Percentiles rank a stretch among this genome's conserved stretches.
Evolutionary conservation across 768 basidiomycete genomes (phyloP).

Genomic region (Termitomyces sp.): DNA sequence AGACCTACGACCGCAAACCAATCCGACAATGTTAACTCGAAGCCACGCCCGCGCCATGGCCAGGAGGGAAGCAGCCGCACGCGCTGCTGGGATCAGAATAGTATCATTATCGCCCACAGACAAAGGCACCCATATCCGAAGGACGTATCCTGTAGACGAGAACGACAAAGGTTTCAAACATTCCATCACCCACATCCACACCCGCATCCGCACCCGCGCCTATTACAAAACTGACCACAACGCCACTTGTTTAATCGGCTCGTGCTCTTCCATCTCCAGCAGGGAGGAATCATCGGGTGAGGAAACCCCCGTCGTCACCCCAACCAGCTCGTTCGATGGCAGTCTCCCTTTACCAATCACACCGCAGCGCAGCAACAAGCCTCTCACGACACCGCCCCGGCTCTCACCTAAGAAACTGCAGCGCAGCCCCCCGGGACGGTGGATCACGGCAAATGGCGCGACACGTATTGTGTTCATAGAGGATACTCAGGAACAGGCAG

Average conservation of each 20-base stretch:
- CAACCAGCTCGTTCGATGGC: constrained; percentile 3
- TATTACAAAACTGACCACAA: background rate
- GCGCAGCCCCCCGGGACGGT: constrained; percentile 10
- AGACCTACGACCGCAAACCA: background rate
- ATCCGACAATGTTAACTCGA: constrained; percentile 8
- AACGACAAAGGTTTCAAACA: background rate
- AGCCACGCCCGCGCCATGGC: constrained; percentile 9
- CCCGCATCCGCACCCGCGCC: background rate
- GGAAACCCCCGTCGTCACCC: background rate
- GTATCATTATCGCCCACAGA: constrained; percentile 7
- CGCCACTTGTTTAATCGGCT: background rate
- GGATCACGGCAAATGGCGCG: constrained; percentile 1
- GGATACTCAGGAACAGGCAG: background rate
- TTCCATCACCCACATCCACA: background rate
- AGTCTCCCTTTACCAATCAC: background rate
- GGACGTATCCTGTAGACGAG: constrained; percentile 4
- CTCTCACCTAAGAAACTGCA: constrained; percentile 8
- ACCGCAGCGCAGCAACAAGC: background rate
- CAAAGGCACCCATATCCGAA: constrained; percentile 9
- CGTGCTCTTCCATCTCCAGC: constrained; percentile 4
- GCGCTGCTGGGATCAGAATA: background rate
- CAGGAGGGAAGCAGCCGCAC: background rate
- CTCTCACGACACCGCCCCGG: constrained; percentile 6
- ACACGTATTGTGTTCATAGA: constrained; percentile 6
- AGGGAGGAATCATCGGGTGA: constrained; percentile 1